Evolutionary conservation across 768 basidiomycete species (phyloP).

Genomic region (Trichaptum fuscoviolaceum): DNA sequence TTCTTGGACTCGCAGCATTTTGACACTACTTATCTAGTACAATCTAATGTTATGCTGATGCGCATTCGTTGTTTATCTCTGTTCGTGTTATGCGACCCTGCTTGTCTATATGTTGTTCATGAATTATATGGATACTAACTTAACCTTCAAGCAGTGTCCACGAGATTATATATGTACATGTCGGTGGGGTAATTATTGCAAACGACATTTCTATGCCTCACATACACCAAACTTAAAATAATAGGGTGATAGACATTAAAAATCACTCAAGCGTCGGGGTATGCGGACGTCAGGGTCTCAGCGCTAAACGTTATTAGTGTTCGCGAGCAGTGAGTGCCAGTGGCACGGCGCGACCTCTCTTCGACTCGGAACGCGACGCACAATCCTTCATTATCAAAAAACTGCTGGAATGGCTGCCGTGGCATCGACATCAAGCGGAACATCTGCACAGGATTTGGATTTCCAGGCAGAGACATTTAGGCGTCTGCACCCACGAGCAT

Average conservation of each 20-base stretch:
- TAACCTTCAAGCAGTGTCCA: background rate
- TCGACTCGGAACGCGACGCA: too few species aligned
- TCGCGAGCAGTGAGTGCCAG: too few species aligned
- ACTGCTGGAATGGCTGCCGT: background rate
- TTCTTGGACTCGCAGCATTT: background rate
- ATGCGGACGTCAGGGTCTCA: too few species aligned
- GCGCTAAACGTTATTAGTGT: too few species aligned
- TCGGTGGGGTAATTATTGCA: too few species aligned
- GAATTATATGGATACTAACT: background rate
- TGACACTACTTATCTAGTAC: background rate
- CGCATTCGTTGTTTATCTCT: background rate
- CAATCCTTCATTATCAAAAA: background rate
- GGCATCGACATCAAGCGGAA: background rate
- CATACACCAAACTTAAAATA: too few species aligned
- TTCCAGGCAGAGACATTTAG: constrained; percentile 51
- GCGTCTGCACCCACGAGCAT: constrained; percentile 82
- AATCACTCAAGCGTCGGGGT: too few species aligned
- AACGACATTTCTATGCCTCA: too few species aligned
- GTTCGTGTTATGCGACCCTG: background rate
- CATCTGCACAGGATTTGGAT: background rate
- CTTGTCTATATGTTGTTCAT: background rate
- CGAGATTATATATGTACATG: too few species aligned
- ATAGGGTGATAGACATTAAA: too few species aligned
- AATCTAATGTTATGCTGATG: background rate
- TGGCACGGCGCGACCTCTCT: too few species aligned